These are phyloP conservation scores for Beauveria sp. DNA, from an alignment of 2,329 filamentous ascomycete species.

Conservation along the genomic window DNA sequence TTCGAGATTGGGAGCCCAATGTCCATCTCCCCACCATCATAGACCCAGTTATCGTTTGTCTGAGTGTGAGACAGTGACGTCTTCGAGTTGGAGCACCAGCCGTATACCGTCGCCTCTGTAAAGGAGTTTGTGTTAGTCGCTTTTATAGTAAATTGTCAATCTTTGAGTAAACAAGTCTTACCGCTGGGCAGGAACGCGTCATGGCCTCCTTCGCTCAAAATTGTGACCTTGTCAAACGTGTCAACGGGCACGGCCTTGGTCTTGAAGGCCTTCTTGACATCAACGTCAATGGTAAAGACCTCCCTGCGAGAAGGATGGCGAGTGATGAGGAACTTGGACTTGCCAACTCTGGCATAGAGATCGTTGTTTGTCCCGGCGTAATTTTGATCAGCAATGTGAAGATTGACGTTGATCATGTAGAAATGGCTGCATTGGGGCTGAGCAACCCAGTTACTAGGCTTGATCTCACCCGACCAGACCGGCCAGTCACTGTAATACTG, in stretches of 20 bases:
- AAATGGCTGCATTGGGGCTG: neutral
- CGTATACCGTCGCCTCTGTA: no score
- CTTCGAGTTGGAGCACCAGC: no score
- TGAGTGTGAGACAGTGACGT: no score
- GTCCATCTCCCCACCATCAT: no score
- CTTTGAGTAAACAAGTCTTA: neutral
- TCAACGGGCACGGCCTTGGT: conserved; percentile 82
- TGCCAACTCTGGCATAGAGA: neutral
- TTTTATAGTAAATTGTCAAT: no score
- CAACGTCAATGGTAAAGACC: conserved; percentile 41
- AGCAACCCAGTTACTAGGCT: neutral
- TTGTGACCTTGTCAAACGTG: conserved; percentile 59
- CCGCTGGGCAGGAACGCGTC: neutral
- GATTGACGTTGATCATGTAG: neutral
- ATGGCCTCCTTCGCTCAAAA: neutral
- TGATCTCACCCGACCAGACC: neutral
- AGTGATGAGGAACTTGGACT: neutral
- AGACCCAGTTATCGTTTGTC: no score
- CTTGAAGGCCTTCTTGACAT: conserved; percentile 71
- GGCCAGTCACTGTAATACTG: neutral
- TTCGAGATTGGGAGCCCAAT: no score
- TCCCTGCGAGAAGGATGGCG: neutral
- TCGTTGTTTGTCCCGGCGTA: neutral
- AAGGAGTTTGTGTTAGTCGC: no score
- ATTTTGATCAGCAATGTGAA: neutral